Conservation (phyloP, 2,329 filamentous ascomycete genomes). For the Bipolaris zeicola region DNA sequence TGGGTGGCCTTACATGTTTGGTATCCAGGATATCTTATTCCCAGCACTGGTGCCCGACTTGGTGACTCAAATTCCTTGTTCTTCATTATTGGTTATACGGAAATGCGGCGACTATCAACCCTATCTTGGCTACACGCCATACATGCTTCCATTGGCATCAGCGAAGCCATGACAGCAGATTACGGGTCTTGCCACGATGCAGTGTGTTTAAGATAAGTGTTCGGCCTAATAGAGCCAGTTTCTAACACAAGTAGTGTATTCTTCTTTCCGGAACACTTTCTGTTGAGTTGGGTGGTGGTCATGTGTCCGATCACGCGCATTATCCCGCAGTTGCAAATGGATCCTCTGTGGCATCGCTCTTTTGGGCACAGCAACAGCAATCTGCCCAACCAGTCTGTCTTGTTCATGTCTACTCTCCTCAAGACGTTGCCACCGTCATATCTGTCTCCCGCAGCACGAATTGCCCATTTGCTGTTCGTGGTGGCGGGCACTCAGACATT, state of each 20-base stretch:
- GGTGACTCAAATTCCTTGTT: background rate
- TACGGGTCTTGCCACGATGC: background rate
- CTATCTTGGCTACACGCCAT: conserved; percentile 1
- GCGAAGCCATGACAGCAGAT: conserved; percentile 3
- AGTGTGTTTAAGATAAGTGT: background rate
- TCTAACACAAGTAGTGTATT: background rate
- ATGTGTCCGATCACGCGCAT: background rate
- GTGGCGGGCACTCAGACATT: conserved; percentile 28
- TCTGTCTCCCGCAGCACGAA: background rate
- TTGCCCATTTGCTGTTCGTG: conserved; percentile 28
- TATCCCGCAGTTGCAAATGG: background rate
- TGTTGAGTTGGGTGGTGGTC: background rate
- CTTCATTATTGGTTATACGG: background rate
- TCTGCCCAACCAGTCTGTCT: background rate
- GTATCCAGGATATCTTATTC: background rate
- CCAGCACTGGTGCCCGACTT: background rate
- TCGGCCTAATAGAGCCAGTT: background rate
- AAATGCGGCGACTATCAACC: background rate
- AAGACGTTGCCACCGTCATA: background rate
- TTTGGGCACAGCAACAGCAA: conserved; percentile 4
- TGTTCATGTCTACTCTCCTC: background rate
- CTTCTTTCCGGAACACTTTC: background rate
- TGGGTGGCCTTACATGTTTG: background rate
- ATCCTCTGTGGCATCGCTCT: background rate
- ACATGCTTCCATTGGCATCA: background rate